Evolutionary conservation across 768 basidiomycete genomes (phyloP).

Genomic region (Collybia sordida): DNA sequence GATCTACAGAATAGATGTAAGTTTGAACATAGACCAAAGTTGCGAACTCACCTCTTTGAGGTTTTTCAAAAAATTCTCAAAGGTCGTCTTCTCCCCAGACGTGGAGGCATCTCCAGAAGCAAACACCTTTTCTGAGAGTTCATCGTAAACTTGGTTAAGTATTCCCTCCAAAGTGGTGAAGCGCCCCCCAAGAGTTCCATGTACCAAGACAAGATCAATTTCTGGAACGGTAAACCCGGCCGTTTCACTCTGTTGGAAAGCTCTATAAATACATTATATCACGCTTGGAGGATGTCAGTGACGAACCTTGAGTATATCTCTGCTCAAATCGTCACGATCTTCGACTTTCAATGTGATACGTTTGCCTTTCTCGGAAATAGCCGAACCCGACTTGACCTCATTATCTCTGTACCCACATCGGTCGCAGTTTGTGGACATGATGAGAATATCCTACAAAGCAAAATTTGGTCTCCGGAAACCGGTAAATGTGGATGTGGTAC

Average conservation of each 20-base stretch:
- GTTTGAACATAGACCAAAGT: not conserved
- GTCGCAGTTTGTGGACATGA: slow-evolving; percentile 87
- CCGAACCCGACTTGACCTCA: slow-evolving; percentile 93
- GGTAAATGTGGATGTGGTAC: slow-evolving; percentile 6
- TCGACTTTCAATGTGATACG: slow-evolving; percentile 87
- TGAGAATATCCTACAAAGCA: slow-evolving; percentile 75
- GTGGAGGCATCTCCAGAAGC: slow-evolving; percentile 65
- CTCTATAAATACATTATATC: not conserved
- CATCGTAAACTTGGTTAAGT: slow-evolving; percentile 91
- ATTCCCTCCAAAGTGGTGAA: slow-evolving; percentile 98
- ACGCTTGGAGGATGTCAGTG: not conserved
- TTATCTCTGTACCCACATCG: slow-evolving; percentile 95
- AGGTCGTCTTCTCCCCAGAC: slow-evolving; percentile 51
- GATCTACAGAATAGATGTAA: slow-evolving; percentile 44
- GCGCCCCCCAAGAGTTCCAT: slow-evolving; percentile 93
- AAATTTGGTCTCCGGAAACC: not conserved
- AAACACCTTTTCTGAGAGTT: slow-evolving; percentile 87
- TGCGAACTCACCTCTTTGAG: slow-evolving; percentile 65
- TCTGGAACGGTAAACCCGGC: slow-evolving; percentile 90
- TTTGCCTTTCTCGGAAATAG: slow-evolving; percentile 87
- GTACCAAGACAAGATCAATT: slow-evolving; percentile 87
- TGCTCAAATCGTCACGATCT: slow-evolving; percentile 86
- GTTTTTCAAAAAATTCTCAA: slow-evolving; percentile 72
- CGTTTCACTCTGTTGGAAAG: slow-evolving; percentile 76
- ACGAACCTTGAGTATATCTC: slow-evolving; percentile 89